phyloP scores from a whole-genome alignment of 2,329 filamentous ascomycete species.

The Elsinoe fawcettii region DNA sequence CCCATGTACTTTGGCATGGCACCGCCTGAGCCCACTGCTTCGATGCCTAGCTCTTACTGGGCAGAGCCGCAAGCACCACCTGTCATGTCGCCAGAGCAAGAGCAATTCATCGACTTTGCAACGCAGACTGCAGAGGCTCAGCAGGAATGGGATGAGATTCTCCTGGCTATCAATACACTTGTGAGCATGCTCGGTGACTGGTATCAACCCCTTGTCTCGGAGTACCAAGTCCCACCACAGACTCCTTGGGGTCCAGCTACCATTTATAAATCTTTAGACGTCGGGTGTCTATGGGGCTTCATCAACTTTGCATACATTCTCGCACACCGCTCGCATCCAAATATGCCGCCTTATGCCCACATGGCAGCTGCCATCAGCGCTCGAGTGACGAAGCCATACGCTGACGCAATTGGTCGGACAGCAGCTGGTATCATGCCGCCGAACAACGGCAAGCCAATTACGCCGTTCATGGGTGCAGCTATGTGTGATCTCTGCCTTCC shows the following conservation, averaged over 20 bases:
- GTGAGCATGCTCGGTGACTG: conserved; percentile 59
- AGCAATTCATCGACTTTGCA: conserved; percentile 45
- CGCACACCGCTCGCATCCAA: conserved; percentile 72
- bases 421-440: conserved; percentile 54
- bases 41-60: conserved; percentile 36
- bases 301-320: conserved; percentile 80
- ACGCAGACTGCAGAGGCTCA: conserved; percentile 61
- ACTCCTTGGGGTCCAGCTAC: conserved; percentile 77
- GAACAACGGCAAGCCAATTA: conserved; percentile 51
- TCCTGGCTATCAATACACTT: conserved; percentile 61
- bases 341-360: conserved; percentile 86
- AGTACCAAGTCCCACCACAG: conserved; percentile 52
- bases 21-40: conserved; percentile 32
- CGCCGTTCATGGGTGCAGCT: conserved; percentile 69
- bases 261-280: conserved; percentile 77
- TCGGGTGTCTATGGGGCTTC: conserved; percentile 80
- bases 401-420: conserved; percentile 25
- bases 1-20: conserved; percentile 49
- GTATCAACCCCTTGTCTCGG: conserved; percentile 66
- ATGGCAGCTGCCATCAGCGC: conserved; percentile 75
- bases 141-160: conserved; percentile 70
- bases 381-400: conserved; percentile 38
- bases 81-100: conserved; percentile 20
- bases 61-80: not conserved
- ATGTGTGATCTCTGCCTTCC: conserved; percentile 76